These are phyloP conservation scores for Fusarium sp. DNA, from an alignment of 2,329 filamentous ascomycete genomes.

Conservation along the genomic window DNA sequence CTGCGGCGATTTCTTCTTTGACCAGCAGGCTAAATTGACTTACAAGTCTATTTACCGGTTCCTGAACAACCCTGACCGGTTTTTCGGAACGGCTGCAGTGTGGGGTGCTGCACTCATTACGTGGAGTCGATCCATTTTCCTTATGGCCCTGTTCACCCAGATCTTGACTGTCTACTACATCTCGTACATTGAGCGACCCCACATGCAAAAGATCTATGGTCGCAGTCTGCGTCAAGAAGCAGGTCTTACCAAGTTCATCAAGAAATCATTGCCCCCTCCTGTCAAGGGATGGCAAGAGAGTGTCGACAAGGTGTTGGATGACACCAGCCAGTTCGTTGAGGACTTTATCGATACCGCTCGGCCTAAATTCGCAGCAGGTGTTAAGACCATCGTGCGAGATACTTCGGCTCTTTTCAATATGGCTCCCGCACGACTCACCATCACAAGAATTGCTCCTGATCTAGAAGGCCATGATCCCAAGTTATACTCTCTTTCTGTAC, in stretches of 20 bases:
- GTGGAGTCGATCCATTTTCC: slow-evolving; percentile 85
- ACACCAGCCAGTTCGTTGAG: slow-evolving; percentile 88
- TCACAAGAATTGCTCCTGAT: slow-evolving; percentile 82
- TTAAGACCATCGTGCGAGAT: slow-evolving; percentile 87
- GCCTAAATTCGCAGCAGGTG: slow-evolving; percentile 85
- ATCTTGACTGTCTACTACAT: slow-evolving; percentile 87
- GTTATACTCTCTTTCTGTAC: slow-evolving; percentile 80
- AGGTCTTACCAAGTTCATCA: slow-evolving; percentile 90
- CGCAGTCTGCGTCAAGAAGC: slow-evolving; percentile 84
- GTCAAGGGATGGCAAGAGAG: slow-evolving; percentile 86
- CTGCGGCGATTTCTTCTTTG: slow-evolving; percentile 98
- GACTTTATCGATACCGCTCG: slow-evolving; percentile 87
- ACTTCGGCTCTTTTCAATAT: slow-evolving; percentile 88
- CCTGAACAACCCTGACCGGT: slow-evolving; percentile 94
- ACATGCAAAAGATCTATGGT: slow-evolving; percentile 98
- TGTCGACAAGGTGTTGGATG: slow-evolving; percentile 86
- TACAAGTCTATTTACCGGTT: slow-evolving; percentile 99
- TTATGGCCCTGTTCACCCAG: slow-evolving; percentile 86
- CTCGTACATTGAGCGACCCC: slow-evolving; percentile 91
- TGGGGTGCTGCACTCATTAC: slow-evolving; percentile 97
- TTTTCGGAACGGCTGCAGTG: slow-evolving; percentile 91
- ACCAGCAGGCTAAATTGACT: slow-evolving; percentile 85
- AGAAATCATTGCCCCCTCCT: slow-evolving; percentile 83
- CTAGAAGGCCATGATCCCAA: slow-evolving; percentile 81
- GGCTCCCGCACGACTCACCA: slow-evolving; percentile 85